Conservation (phyloP, 2,329 filamentous ascomycete species). For the Trichophyton benhamiae region DNA sequence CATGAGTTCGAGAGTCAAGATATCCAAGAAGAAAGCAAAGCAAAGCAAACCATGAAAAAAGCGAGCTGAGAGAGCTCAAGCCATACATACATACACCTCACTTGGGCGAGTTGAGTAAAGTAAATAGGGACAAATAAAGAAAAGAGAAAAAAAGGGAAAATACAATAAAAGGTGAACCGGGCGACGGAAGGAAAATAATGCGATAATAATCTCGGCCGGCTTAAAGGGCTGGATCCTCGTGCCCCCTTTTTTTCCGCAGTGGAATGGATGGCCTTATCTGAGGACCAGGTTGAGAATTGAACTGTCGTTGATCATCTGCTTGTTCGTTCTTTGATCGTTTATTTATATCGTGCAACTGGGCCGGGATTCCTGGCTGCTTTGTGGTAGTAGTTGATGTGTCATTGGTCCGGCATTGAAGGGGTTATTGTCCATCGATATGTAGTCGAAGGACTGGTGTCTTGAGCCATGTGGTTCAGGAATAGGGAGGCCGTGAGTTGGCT, state of each 20-base stretch:
- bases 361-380: not conserved
- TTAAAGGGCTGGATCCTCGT: not conserved
- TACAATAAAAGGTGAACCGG: not conserved
- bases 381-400: not conserved
- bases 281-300: not conserved
- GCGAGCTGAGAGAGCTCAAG: not conserved
- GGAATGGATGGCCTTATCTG: not conserved
- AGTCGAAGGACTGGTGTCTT: conserved; percentile 5
- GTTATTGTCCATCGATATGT: not conserved
- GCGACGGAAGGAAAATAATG: not conserved
- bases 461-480: not conserved
- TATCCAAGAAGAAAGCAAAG: not conserved
- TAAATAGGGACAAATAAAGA: not conserved
- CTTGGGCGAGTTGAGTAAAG: not conserved
- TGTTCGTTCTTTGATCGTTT: not conserved
- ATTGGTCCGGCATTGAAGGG: not conserved
- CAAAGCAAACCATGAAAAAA: not conserved
- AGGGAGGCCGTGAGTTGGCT: not conserved
- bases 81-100: conserved; percentile 1
- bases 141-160: not conserved
- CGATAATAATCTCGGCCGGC: not conserved
- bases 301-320: not conserved
- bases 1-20: not conserved
- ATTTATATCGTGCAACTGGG: not conserved
- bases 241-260: not conserved